Percentiles rank a stretch among this genome's conserved stretches.
phyloP scores from a whole-genome alignment of 1,284 basidiomycete species.

The Inonotus hispidus region DNA sequence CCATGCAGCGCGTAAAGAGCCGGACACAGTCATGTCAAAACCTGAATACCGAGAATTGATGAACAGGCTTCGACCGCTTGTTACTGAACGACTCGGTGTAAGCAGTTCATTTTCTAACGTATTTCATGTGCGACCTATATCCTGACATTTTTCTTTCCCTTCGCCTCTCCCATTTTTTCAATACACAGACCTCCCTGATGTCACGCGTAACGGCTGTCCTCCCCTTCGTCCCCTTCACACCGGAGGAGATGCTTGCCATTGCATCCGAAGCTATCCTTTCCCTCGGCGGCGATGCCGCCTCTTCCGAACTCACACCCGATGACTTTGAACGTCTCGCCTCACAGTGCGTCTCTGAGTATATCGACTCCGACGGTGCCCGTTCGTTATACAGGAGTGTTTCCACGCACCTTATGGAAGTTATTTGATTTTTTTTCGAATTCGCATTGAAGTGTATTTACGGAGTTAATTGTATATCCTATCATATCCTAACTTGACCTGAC shows the following conservation, averaged over 20 bases:
- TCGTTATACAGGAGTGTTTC: slow-evolving; percentile 75
- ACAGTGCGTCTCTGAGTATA: slow-evolving; percentile 51
- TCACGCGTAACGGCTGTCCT: slow-evolving; percentile 73
- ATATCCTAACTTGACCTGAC: too few relatives aligned
- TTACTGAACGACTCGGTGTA: slow-evolving; percentile 70
- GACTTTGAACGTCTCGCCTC: slow-evolving; percentile 51
- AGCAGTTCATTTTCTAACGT: slow-evolving; percentile 27
- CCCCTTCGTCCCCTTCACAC: slow-evolving; percentile 73
- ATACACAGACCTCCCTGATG: slow-evolving; percentile 60
- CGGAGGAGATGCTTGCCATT: slow-evolving; percentile 66
- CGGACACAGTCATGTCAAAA: slow-evolving; percentile 51
- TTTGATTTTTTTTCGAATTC: not conserved
- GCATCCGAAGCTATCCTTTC: slow-evolving; percentile 63
- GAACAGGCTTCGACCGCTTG: slow-evolving; percentile 52
- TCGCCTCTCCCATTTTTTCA: not conserved
- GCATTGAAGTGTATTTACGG: not conserved
- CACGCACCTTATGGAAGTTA: slow-evolving; percentile 54
- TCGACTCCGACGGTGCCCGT: slow-evolving; percentile 67
- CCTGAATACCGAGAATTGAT: slow-evolving; percentile 70
- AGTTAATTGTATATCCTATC: too few relatives aligned
- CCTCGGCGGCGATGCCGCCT: slow-evolving; percentile 46
- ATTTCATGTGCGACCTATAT: slow-evolving; percentile 21
- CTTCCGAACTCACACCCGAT: slow-evolving; percentile 37
- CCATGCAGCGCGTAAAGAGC: slow-evolving; percentile 39
- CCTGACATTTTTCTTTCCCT: slow-evolving; percentile 15